Percentiles rank a stretch among this genome's conserved stretches.
Evolutionary conservation across 441 rosid species (phyloP).

Genomic region (Adansonia madagascariensis): DNA sequence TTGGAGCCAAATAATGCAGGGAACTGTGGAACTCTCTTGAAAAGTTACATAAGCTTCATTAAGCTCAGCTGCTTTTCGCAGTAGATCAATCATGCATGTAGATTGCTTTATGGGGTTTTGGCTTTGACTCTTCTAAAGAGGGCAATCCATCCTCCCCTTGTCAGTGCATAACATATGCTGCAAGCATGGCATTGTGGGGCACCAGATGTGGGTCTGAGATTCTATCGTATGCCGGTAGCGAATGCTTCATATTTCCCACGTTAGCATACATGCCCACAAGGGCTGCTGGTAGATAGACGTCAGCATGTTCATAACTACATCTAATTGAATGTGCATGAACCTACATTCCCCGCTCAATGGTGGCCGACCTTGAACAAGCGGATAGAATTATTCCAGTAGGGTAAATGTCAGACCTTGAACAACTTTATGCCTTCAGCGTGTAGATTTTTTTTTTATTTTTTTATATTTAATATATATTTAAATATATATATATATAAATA

Average conservation of each 20-base stretch:
- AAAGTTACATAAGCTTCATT: slow-evolving; percentile 44
- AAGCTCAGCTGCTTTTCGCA: slow-evolving; percentile 45
- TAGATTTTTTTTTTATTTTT: slow-evolving; percentile 52
- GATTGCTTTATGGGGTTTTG: slow-evolving; percentile 43
- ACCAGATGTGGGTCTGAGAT: slow-evolving; percentile 44
- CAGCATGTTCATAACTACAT: slow-evolving; percentile 37
- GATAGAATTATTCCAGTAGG: slow-evolving; percentile 41
- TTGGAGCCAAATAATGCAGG: no score
- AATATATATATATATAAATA: no score
- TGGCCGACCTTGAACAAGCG: slow-evolving; percentile 50
- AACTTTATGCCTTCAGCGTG: slow-evolving; percentile 43
- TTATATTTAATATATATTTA: no score
- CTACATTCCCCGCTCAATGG: slow-evolving; percentile 44
- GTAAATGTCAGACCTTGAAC: slow-evolving; percentile 46
- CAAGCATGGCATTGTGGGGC: slow-evolving; percentile 46
- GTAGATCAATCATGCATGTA: slow-evolving; percentile 50
- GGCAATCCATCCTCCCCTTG: slow-evolving; percentile 45
- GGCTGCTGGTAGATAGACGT: slow-evolving; percentile 44
- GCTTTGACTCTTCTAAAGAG: slow-evolving; percentile 40
- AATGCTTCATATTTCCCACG: slow-evolving; percentile 43
- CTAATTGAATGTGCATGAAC: slow-evolving; percentile 44
- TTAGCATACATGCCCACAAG: slow-evolving; percentile 51
- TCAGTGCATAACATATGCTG: slow-evolving; percentile 51
- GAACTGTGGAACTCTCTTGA: slow-evolving; percentile 37
- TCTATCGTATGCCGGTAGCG: slow-evolving; percentile 34